phyloP scores from a whole-genome alignment of 106 monocot genomes.

The Triglochin maritima region DNA sequence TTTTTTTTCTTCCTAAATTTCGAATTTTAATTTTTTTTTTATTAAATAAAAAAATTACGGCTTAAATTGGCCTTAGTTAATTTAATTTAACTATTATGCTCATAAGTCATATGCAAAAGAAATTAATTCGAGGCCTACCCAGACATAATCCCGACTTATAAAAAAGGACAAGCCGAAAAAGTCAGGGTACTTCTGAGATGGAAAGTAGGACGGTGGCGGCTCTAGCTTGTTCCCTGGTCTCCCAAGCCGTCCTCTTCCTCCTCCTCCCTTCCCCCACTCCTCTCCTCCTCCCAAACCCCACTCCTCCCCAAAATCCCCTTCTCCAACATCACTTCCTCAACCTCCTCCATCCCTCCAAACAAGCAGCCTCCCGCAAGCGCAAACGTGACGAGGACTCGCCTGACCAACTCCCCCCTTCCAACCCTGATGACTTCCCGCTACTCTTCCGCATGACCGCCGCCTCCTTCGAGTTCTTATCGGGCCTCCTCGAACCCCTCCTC shows the following conservation, averaged over 20 bases:
- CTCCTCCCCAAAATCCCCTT: constrained; percentile 4
- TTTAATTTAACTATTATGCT: too few species aligned
- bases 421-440: constrained; percentile 33
- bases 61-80: too few species aligned
- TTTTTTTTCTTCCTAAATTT: too few species aligned
- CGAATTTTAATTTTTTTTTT: too few species aligned
- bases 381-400: neutral
- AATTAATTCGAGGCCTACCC: too few species aligned
- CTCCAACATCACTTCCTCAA: constrained; percentile 7
- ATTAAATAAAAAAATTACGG: too few species aligned
- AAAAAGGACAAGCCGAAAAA: too few species aligned
- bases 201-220: constrained; percentile 19
- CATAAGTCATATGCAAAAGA: too few species aligned
- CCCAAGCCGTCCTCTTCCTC: constrained; percentile 32
- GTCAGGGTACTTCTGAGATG: constrained; percentile 12
- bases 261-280: constrained; percentile 4
- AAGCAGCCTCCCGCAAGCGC: constrained; percentile 11
- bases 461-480: constrained; percentile 64
- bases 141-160: too few species aligned
- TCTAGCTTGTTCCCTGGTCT: constrained; percentile 27
- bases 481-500: constrained; percentile 81
- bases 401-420: neutral
- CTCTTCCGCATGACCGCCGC: constrained; percentile 41
- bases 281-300: constrained; percentile 3
- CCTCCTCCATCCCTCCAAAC: constrained; percentile 11